These are phyloP conservation scores for Circinella umbellata DNA, from an alignment of 371 early-diverging fungal species.

Conservation along the genomic window DNA sequence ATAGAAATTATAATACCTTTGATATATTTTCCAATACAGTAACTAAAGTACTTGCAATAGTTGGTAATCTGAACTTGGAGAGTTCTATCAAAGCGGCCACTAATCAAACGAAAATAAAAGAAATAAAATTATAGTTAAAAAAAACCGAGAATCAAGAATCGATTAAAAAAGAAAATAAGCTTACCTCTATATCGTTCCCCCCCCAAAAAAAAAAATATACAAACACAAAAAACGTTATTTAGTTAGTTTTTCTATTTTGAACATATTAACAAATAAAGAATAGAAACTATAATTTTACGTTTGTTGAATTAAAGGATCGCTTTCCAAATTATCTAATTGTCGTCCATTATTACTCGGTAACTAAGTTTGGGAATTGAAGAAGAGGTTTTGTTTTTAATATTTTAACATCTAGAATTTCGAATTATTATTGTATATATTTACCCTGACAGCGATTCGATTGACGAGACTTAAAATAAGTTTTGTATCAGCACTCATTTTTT, in stretches of 20 bases:
- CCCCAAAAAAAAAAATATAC: neutral
- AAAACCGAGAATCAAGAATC: no score
- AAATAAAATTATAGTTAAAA: neutral
- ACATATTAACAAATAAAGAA: neutral
- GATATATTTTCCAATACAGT: constrained; percentile 62
- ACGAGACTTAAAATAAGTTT: constrained; percentile 56
- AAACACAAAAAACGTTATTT: neutral
- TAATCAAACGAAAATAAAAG: constrained; percentile 6
- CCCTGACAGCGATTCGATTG: constrained; percentile 56
- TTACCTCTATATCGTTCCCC: no score
- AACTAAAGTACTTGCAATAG: constrained; percentile 56
- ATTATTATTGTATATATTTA: constrained; percentile 24
- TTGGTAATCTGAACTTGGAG: constrained; percentile 55
- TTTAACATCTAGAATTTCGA: neutral
- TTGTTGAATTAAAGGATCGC: constrained; percentile 70
- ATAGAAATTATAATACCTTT: constrained; percentile 54
- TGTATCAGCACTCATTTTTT: constrained; percentile 47
- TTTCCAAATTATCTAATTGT: constrained; percentile 60
- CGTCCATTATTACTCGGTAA: constrained; percentile 65
- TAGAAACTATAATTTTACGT: constrained; percentile 24
- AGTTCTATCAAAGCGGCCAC: constrained; percentile 66
- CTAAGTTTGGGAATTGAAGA: constrained; percentile 26
- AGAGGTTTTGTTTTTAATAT: neutral
- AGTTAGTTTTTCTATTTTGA: neutral
- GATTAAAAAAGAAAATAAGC: no score